Evolutionary conservation across 2,329 filamentous ascomycete genomes (phyloP).

Genomic region (Aspergillus cejpii): DNA sequence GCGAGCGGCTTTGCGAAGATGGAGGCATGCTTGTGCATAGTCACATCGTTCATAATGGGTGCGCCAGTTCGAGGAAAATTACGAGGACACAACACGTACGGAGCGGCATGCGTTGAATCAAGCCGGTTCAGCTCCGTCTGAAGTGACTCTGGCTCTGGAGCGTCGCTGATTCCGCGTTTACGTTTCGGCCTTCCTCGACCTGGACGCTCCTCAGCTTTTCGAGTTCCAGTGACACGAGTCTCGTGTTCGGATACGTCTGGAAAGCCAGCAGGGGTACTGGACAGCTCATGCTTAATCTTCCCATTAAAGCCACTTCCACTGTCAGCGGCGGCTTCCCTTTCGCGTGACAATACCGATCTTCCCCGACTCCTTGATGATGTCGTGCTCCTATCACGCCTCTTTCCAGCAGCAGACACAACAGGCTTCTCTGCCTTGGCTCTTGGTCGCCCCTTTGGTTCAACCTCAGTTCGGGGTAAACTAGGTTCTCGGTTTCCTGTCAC

Average conservation of each 20-base stretch:
- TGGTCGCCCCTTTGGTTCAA: conserved; percentile 15
- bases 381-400: conserved; percentile 30
- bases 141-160: conserved; percentile 24
- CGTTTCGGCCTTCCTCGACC: conserved; percentile 33
- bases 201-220: conserved; percentile 28
- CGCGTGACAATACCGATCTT: conserved; percentile 33
- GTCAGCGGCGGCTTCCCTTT: conserved; percentile 24
- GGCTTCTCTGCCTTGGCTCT: conserved; percentile 26
- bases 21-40: conserved; percentile 68
- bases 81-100: conserved; percentile 39
- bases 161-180: conserved; percentile 36
- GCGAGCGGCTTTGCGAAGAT: conserved; percentile 72
- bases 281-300: conserved; percentile 31
- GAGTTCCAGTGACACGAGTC: conserved; percentile 24
- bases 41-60: conserved; percentile 68
- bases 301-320: conserved; percentile 8
- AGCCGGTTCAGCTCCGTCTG: conserved; percentile 24
- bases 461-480: conserved; percentile 10
- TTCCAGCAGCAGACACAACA: conserved; percentile 16
- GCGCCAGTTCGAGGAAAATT: conserved; percentile 60
- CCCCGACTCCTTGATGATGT: conserved; percentile 35
- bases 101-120: conserved; percentile 26
- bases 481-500: conserved; percentile 18
- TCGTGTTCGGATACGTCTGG: conserved; percentile 30
- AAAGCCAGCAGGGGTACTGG: conserved; percentile 31